A percentile compares a stretch with the other conserved stretches of the same genome.
Evolutionary conservation across 768 basidiomycete species (phyloP).

Genomic region (Calocybe gangraenosa): DNA sequence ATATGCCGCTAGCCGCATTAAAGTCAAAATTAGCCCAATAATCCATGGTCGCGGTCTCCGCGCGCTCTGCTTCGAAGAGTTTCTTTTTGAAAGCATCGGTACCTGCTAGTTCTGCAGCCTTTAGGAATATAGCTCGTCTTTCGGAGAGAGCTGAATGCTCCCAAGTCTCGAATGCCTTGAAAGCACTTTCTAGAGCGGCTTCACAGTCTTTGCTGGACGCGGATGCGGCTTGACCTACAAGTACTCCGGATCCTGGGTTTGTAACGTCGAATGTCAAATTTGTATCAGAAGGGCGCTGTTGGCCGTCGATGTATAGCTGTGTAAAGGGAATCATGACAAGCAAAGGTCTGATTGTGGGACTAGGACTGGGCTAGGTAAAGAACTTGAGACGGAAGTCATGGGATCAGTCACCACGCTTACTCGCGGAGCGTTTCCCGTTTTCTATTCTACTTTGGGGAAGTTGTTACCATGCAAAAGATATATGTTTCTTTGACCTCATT

Average conservation of each 20-base stretch:
- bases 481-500: no score
- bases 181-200: slow-evolving; percentile 41
- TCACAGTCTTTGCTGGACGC: slow-evolving; percentile 42
- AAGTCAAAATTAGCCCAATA: slow-evolving; percentile 26
- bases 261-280: slow-evolving; percentile 40
- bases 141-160: slow-evolving; percentile 30
- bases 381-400: no score
- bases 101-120: slow-evolving; percentile 42
- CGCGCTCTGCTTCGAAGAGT: slow-evolving; percentile 25
- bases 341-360: no score
- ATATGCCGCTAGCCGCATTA: slow-evolving; percentile 12
- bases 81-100: slow-evolving; percentile 36
- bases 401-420: no score
- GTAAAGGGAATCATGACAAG: slow-evolving; percentile 28
- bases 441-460: no score
- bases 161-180: slow-evolving; percentile 45
- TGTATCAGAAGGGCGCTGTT: slow-evolving; percentile 28
- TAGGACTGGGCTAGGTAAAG: no score
- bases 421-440: no score
- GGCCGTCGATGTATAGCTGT: slow-evolving; percentile 38
- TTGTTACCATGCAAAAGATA: no score
- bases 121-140: slow-evolving; percentile 42
- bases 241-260: slow-evolving; percentile 35
- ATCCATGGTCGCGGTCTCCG: slow-evolving; percentile 36
- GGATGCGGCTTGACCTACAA: slow-evolving; percentile 42